These are phyloP conservation scores for Mrakia hoshinonis DNA, from an alignment of 768 basidiomycete species.

Conservation along the genomic window DNA sequence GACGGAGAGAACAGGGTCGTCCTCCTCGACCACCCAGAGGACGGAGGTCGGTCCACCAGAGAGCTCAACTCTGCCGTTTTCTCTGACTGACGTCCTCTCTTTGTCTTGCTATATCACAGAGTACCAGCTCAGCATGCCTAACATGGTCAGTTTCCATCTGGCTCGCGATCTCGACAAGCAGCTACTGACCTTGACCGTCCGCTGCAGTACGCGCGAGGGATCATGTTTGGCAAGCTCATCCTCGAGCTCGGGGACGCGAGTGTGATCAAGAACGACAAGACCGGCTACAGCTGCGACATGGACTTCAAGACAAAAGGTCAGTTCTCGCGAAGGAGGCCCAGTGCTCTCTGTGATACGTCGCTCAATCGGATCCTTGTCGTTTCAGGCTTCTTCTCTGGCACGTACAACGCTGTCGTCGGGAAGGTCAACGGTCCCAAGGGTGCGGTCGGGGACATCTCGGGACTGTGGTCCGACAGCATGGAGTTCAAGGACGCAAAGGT, in stretches of 20 bases:
- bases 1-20: constrained; percentile 87
- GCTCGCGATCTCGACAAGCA: too few relatives aligned
- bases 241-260: constrained; percentile 88
- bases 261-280: constrained; percentile 70
- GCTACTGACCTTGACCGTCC: background rate
- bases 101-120: constrained; percentile 43
- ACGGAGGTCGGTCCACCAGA: constrained; percentile 52
- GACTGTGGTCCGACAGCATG: constrained; percentile 85
- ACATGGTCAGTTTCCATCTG: constrained; percentile 49
- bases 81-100: background rate
- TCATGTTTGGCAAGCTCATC: constrained; percentile 66
- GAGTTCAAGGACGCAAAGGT: constrained; percentile 69
- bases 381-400: constrained; percentile 85
- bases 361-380: too few relatives aligned
- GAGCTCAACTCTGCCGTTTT: constrained; percentile 33
- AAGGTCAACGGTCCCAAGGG: constrained; percentile 61
- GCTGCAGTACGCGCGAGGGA: constrained; percentile 42
- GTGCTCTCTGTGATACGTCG: too few relatives aligned
- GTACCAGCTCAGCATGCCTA: constrained; percentile 90
- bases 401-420: constrained; percentile 83
- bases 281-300: constrained; percentile 65
- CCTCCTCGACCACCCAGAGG: constrained; percentile 70
- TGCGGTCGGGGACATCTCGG: constrained; percentile 68
- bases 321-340: too few relatives aligned
- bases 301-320: constrained; percentile 94